phyloP scores from a whole-genome alignment of 2,329 filamentous ascomycete species.

The Aspergillus novofumigatus region DNA sequence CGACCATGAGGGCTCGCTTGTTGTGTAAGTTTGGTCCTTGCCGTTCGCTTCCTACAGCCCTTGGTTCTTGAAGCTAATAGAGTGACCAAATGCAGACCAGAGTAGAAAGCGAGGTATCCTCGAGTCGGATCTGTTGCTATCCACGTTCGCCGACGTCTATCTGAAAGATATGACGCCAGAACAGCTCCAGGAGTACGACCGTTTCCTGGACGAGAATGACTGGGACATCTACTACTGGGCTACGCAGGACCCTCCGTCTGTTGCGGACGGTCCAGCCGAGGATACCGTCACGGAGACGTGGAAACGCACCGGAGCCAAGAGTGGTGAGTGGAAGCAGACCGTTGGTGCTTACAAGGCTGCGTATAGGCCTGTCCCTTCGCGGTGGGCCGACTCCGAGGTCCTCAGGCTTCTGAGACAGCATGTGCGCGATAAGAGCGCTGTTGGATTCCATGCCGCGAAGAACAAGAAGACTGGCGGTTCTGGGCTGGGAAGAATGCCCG shows the following conservation, averaged over 20 bases:
- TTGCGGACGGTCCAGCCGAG: slow-evolving; percentile 41
- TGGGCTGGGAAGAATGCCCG: slow-evolving; percentile 47
- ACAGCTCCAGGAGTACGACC: slow-evolving; percentile 80
- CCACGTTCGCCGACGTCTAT: slow-evolving; percentile 83
- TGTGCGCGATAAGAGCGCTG: slow-evolving; percentile 66
- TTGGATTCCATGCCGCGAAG: slow-evolving; percentile 37
- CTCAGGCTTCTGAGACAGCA: slow-evolving; percentile 72
- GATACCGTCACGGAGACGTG: slow-evolving; percentile 42
- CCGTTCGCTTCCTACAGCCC: not conserved
- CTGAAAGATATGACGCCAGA: slow-evolving; percentile 67
- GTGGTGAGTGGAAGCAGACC: slow-evolving; percentile 94
- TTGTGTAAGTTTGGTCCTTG: slow-evolving; percentile 48
- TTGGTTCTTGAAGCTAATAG: not conserved
- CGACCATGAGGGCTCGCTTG: slow-evolving; percentile 84
- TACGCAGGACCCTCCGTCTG: slow-evolving; percentile 69
- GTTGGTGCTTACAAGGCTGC: slow-evolving; percentile 90
- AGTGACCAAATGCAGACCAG: slow-evolving; percentile 62
- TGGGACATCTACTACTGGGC: slow-evolving; percentile 99
- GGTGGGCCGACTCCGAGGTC: slow-evolving; percentile 83
- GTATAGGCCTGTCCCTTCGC: slow-evolving; percentile 79
- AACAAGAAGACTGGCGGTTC: slow-evolving; percentile 34
- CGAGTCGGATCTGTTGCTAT: slow-evolving; percentile 92
- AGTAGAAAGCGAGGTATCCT: slow-evolving; percentile 93
- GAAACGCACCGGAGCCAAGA: slow-evolving; percentile 50
- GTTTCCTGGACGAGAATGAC: slow-evolving; percentile 96